These are phyloP conservation scores for Globisporangium abappressorium DNA, from an alignment of 352 stramenopile genomes.

Conservation along the genomic window DNA sequence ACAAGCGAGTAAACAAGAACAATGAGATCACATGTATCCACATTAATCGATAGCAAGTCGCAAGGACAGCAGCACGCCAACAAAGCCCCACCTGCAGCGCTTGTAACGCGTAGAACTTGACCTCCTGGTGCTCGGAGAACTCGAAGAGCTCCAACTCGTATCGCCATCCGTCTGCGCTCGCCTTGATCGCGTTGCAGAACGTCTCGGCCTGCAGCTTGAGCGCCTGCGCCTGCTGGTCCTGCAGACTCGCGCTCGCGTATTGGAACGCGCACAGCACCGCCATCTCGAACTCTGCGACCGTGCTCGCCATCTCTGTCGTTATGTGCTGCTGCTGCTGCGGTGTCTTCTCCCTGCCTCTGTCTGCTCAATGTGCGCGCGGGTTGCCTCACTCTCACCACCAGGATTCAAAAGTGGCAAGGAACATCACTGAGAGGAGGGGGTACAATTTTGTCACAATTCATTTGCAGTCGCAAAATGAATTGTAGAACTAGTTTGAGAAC, in stretches of 20 bases:
- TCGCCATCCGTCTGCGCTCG: slow-evolving; percentile 43
- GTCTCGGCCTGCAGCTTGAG: slow-evolving; percentile 71
- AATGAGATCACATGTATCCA: background rate
- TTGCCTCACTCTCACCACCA: background rate
- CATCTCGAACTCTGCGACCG: slow-evolving; percentile 61
- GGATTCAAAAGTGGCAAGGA: background rate
- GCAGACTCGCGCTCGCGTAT: slow-evolving; percentile 51
- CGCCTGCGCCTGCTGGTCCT: slow-evolving; percentile 48
- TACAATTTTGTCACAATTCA: background rate
- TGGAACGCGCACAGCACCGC: slow-evolving; percentile 81
- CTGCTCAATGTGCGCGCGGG: background rate
- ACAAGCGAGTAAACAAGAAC: background rate
- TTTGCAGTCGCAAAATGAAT: background rate
- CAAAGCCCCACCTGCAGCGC: slow-evolving; percentile 36
- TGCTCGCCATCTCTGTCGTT: slow-evolving; percentile 18
- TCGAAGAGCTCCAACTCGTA: slow-evolving; percentile 73
- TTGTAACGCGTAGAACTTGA: slow-evolving; percentile 85
- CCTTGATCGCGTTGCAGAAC: slow-evolving; percentile 65
- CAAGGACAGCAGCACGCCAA: background rate
- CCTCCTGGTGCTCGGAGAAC: slow-evolving; percentile 59
- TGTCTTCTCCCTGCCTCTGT: background rate
- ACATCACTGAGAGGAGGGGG: background rate
- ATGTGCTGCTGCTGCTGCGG: background rate
- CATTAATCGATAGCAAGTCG: background rate
- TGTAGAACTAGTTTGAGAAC: too few relatives aligned